A percentile compares a stretch with the other conserved stretches of the same genome.
Conservation (phyloP, 208 protist species). For the Naegleria fowleri region DNA sequence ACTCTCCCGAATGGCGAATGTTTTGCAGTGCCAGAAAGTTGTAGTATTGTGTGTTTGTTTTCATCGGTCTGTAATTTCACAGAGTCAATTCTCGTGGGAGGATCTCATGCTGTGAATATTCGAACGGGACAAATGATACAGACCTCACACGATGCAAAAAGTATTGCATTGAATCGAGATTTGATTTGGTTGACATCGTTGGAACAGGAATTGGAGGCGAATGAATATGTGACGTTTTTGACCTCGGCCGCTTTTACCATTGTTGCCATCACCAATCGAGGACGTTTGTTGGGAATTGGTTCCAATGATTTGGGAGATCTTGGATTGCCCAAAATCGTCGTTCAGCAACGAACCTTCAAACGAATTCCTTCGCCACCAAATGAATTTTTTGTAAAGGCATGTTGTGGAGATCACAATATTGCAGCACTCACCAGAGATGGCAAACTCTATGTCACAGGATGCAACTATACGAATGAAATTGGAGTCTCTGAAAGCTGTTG, state of each 20-base stretch:
- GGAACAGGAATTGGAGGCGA: not conserved
- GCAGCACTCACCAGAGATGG: not conserved
- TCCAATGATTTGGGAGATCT: not conserved
- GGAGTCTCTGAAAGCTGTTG: not conserved
- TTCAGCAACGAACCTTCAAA: not conserved
- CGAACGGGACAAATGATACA: too few relatives aligned
- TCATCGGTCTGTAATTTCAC: too few relatives aligned
- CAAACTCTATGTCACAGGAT: not conserved
- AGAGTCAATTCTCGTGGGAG: too few relatives aligned
- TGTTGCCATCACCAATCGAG: not conserved
- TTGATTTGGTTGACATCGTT: too few relatives aligned
- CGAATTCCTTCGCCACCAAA: not conserved
- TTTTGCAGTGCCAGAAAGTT: too few relatives aligned
- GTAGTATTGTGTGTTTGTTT: too few relatives aligned
- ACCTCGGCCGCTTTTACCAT: not conserved
- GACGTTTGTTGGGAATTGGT: not conserved
- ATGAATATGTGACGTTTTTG: not conserved
- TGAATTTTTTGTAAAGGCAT: not conserved
- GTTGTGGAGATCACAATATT: not conserved
- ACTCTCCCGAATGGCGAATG: too few relatives aligned
- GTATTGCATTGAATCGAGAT: too few relatives aligned
- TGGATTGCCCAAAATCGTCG: not conserved
- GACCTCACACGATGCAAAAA: too few relatives aligned
- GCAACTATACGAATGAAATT: not conserved
- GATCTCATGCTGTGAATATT: too few relatives aligned